Evolutionary conservation across 208 protist genomes (phyloP), one percentile per base, ranked within the genome.

Genomic region (Kentomonas sorsogonicus): DNA sequence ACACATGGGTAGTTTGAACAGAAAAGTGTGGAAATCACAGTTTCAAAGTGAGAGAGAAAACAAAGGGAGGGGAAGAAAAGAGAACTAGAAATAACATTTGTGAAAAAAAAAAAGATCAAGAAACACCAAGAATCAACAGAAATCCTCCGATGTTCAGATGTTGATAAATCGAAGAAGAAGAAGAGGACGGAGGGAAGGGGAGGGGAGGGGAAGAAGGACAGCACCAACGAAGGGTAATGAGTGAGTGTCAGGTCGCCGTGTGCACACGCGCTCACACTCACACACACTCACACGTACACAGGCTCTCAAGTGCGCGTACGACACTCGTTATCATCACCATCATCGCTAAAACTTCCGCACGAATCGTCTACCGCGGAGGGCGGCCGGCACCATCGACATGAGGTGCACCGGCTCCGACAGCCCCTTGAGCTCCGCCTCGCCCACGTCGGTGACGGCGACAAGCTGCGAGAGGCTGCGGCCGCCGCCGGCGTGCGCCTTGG

Each of bases 351-450:
- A 9, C 36, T 40, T 15, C 36, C 33, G 63, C 47, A 71, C 57
- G 54, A 88, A 84, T 54, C 72, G 62, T 5, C 75, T 60, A n/a
- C 72, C 78, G 2, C 56, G 60, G 4, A 86, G 43, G 53, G 66
- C 75, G 15, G 70, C 69, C 5, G 78, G 80, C 23, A 74, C 67
- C n/a, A 86, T 74, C 4, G 75, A 85, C 9, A 89, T 53, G 6
- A 89, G 72, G 25, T 74, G 74, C 48, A 86, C 72, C 2, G 69
- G 63, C 45, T 86, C 50, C 13, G 33, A 11, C 20, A 89, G 69
- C 34, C 82, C 79, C 40, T 83, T 83, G 9, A 89, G 52, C 5
- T 45, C 22, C 0, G 41, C 66, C 22, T 68, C 27, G 6, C 83
- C 77, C 0, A 83, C 53, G 43, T 91, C 79, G 13, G 53, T 60